A percentile compares a stretch with the other conserved stretches of the same genome.
These are phyloP conservation scores for Blastobotrys elegans DNA, from an alignment of 1,139 yeast species.

Conservation along the genomic window DNA sequence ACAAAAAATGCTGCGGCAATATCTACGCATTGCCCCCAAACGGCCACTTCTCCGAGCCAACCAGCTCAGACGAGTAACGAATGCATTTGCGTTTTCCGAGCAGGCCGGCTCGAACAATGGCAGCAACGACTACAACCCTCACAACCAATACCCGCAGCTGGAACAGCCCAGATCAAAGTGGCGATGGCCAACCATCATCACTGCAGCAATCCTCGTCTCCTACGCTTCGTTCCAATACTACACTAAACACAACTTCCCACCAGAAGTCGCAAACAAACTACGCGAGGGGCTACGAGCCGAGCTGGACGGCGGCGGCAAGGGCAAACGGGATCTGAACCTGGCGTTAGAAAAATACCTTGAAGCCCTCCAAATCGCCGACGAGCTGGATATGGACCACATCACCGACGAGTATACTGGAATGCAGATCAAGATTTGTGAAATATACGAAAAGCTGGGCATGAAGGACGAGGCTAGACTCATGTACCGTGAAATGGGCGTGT, in stretches of 20 bases:
- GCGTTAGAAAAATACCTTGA: constrained; percentile 68
- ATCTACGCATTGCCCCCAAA: neutral
- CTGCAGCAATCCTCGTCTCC: constrained; percentile 15
- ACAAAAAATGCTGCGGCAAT: neutral
- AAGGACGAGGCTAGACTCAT: constrained; percentile 57
- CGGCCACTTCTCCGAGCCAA: neutral
- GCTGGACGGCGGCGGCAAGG: constrained; percentile 50
- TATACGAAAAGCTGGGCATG: constrained; percentile 67
- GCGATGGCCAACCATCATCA: constrained; percentile 12
- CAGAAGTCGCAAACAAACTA: constrained; percentile 60
- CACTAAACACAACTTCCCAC: constrained; percentile 41
- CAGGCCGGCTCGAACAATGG: neutral
- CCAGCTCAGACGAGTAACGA: neutral
- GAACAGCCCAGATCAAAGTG: neutral
- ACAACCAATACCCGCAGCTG: constrained; percentile 1
- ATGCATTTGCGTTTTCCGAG: constrained; percentile 10
- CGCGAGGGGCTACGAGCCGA: constrained; percentile 84
- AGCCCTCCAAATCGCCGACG: constrained; percentile 44
- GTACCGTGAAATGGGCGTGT: constrained; percentile 61
- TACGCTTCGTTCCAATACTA: constrained; percentile 22
- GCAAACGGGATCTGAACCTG: constrained; percentile 51
- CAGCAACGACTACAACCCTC: neutral
- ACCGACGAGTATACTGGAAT: constrained; percentile 78
- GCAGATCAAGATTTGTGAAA: constrained; percentile 79
- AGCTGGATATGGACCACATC: constrained; percentile 47